These are phyloP conservation scores for Biancaea sappan DNA, from an alignment of 306 rosid species.

Conservation along the genomic window DNA sequence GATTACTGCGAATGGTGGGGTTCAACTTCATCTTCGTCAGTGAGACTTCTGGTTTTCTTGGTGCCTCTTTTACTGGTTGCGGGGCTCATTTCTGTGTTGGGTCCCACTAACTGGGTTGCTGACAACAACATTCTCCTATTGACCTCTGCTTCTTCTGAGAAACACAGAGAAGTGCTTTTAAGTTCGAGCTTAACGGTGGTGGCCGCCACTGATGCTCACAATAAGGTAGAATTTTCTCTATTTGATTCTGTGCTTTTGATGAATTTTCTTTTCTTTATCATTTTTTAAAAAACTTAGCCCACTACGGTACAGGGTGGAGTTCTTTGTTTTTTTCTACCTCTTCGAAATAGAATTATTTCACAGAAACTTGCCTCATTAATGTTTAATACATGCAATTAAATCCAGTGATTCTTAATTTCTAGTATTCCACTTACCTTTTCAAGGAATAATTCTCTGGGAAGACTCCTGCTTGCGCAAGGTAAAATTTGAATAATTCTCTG, in stretches of 20 bases:
- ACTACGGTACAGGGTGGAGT: too few species aligned
- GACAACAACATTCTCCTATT: slow-evolving; percentile 12
- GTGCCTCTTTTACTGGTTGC: slow-evolving; percentile 57
- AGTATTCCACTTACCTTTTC: background rate
- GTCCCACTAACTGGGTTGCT: slow-evolving; percentile 50
- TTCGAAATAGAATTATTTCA: background rate
- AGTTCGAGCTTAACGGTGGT: slow-evolving; percentile 40
- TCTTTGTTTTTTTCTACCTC: background rate
- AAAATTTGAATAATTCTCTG: background rate
- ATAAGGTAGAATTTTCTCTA: slow-evolving; percentile 27
- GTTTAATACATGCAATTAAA: background rate
- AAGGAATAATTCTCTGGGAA: background rate
- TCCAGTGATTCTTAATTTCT: background rate
- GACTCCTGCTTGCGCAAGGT: background rate
- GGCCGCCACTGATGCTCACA: slow-evolving; percentile 3
- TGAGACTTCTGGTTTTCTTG: slow-evolving; percentile 39
- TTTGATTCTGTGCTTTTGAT: background rate
- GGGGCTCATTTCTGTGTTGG: slow-evolving; percentile 44
- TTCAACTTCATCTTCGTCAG: slow-evolving; percentile 22
- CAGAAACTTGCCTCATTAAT: background rate
- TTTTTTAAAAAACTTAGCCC: too few species aligned
- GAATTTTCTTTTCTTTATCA: background rate
- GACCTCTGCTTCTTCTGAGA: slow-evolving; percentile 30
- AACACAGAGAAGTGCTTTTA: slow-evolving; percentile 10
- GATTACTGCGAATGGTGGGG: slow-evolving; percentile 26